Percentiles rank a stretch among this genome's conserved stretches.
Evolutionary conservation across 768 basidiomycete genomes (phyloP).

Genomic region (Lentinula boryana): DNA sequence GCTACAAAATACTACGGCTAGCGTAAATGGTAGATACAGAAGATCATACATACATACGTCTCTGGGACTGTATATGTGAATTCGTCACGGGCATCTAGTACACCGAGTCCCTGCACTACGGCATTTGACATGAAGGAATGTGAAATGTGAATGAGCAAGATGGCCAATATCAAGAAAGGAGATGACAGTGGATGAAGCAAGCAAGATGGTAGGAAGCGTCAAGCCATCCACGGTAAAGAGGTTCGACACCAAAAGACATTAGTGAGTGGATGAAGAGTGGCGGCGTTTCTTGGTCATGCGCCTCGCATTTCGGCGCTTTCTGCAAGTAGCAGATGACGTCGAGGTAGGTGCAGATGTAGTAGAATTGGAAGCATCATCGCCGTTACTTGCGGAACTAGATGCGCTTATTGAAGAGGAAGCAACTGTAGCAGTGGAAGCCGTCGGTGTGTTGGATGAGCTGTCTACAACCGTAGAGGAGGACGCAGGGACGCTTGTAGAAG

Average conservation of each 20-base stretch:
- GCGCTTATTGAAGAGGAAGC: background rate
- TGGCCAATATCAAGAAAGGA: background rate
- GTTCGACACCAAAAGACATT: background rate
- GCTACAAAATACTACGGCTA: background rate
- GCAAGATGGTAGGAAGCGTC: background rate
- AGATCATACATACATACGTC: background rate
- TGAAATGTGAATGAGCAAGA: background rate
- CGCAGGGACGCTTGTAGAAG: background rate
- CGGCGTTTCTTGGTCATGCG: background rate
- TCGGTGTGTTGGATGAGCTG: background rate
- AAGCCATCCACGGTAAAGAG: background rate
- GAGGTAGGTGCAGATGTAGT: background rate
- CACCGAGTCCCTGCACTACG: background rate
- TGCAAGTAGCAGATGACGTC: background rate
- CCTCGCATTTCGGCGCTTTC: background rate
- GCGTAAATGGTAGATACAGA: background rate
- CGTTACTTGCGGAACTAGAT: background rate
- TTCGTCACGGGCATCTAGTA: background rate
- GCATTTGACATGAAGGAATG: background rate
- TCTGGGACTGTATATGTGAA: background rate
- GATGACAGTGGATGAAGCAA: background rate
- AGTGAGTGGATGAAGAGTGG: background rate
- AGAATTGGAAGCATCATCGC: background rate
- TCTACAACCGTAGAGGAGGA: background rate
- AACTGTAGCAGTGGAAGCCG: background rate